These are phyloP conservation scores for Penicillium rolfsii DNA, from an alignment of 2,329 filamentous ascomycete species.

Conservation along the genomic window DNA sequence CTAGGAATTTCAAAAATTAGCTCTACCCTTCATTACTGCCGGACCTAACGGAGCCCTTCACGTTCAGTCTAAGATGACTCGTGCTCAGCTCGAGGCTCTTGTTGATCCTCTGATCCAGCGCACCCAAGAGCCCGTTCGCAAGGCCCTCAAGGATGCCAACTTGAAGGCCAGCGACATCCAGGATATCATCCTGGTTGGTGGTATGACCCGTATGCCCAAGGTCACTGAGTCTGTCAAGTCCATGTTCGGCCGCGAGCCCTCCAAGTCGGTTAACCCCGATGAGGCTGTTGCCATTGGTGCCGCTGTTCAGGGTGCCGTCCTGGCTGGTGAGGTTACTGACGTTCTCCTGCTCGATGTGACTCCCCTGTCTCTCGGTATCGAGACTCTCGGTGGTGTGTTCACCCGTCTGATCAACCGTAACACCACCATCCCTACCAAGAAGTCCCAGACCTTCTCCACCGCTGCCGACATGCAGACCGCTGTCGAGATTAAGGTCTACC, in stretches of 20 bases:
- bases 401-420: slow-evolving; percentile 98
- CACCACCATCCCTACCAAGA: slow-evolving; percentile 99
- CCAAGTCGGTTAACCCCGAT: slow-evolving; percentile 98
- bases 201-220: slow-evolving; percentile 99
- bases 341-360: slow-evolving; percentile 94
- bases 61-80: slow-evolving; percentile 94
- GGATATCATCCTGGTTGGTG: slow-evolving; percentile 96
- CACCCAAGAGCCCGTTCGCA: slow-evolving; percentile 90
- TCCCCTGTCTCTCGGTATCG: slow-evolving; percentile 94
- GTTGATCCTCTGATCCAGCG: slow-evolving; percentile 85
- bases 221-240: slow-evolving; percentile 93
- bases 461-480: slow-evolving; percentile 98
- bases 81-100: slow-evolving; percentile 89
- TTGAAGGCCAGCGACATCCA: slow-evolving; percentile 92
- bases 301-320: slow-evolving; percentile 94
- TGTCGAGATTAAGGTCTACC: slow-evolving; percentile 99
- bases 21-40: slow-evolving; percentile 86
- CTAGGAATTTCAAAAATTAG: too few species aligned
- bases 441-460: slow-evolving; percentile 97
- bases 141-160: slow-evolving; percentile 94
- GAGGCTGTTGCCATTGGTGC: slow-evolving; percentile 98
- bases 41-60: slow-evolving; percentile 95
- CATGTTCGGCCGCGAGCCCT: slow-evolving; percentile 94
- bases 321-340: slow-evolving; percentile 95
- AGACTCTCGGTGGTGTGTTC: slow-evolving; percentile 97